Base-by-base conservation (phyloP, 1,139 yeast species). In the Yamadazyma sp. region DNA sequence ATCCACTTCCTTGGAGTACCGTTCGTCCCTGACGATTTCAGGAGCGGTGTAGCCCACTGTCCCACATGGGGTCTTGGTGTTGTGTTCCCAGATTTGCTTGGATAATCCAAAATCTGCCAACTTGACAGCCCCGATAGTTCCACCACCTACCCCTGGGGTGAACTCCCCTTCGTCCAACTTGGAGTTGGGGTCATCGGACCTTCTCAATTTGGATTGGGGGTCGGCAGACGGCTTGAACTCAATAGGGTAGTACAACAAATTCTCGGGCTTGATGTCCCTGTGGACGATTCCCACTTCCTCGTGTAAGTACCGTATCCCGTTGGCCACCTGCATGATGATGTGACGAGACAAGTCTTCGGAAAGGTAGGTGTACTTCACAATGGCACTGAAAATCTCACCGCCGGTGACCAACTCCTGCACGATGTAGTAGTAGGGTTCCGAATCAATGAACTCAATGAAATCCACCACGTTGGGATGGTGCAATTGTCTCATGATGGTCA, bases 21-120 rank as follows among this genome's bases (percentile, higher is more conserved):
- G 69, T 48, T 77, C 75, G 53, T 78, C 81, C 43, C 77, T 56
- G 29, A 78, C 81, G 47, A 78, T 79, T 54, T 78, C 83, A 1
- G 83, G 83, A 4, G 82, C 81, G 16, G 83, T 78, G 49, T 78
- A 78, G 6, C 83, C 83, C 18, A 77, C 81, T 7, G 83, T 78
- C 23, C 83, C 83, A 56, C 83, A 78, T 2, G 83, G 83, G 3
- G 83, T 78, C 51, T 76, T 77, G 33, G 83, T 79, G 51, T 76
- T 76, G 47, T 68, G 72, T 47, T 75, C 77, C 76, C 79, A 76
- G 34, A 78, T 66, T 45, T 76, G 77, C 47, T 79, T 78, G 5
- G 80, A 74, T 33, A 78, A 62, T 2, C 83, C 83, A 51, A 78
- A 78, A 55, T 78, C 82, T 1, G 81, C 81, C 41, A 77, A 57